These are phyloP conservation scores for Lachancea kluyveri DNA, from an alignment of 805 yeast species.

Conservation along the genomic window DNA sequence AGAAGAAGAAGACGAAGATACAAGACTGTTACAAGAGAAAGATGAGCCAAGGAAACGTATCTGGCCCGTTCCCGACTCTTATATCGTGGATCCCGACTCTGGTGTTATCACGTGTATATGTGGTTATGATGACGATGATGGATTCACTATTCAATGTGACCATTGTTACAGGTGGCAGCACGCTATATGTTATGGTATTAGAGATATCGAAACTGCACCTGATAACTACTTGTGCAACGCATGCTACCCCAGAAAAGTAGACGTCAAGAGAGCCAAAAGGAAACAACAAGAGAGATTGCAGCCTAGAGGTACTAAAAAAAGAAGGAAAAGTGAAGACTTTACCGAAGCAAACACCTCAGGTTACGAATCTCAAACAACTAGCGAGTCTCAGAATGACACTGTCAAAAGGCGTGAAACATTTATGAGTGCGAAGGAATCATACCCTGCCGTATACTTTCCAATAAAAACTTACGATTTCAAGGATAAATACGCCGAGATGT, in stretches of 20 bases:
- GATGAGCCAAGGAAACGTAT: conserved; percentile 5
- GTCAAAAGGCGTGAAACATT: conserved; percentile 26
- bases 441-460: conserved; percentile 29
- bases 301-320: conserved; percentile 12
- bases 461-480: conserved; percentile 36
- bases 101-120: conserved; percentile 89
- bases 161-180: conserved; percentile 93
- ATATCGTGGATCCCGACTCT: conserved; percentile 71
- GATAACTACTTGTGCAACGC: conserved; percentile 75
- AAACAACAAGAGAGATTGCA: conserved; percentile 31
- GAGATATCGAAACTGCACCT: conserved; percentile 67
- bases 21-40: conserved; percentile 6
- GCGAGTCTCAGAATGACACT: conserved; percentile 4
- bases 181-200: conserved; percentile 80
- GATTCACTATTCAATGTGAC: conserved; percentile 93
- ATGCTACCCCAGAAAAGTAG: conserved; percentile 54
- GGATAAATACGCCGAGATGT: conserved; percentile 37
- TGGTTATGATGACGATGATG: conserved; percentile 82
- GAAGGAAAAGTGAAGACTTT: conserved; percentile 8
- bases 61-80: conserved; percentile 35
- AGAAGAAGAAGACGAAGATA: conserved; percentile 4
- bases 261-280: conserved; percentile 37
- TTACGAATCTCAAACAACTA: conserved; percentile 2
- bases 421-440: conserved; percentile 33
- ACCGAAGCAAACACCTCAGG: conserved; percentile 2